Percentiles rank a stretch among this genome's conserved stretches.
These are phyloP conservation scores for Eucalyptus pumila DNA, from an alignment of 345 rosid species.

Conservation along the genomic window DNA sequence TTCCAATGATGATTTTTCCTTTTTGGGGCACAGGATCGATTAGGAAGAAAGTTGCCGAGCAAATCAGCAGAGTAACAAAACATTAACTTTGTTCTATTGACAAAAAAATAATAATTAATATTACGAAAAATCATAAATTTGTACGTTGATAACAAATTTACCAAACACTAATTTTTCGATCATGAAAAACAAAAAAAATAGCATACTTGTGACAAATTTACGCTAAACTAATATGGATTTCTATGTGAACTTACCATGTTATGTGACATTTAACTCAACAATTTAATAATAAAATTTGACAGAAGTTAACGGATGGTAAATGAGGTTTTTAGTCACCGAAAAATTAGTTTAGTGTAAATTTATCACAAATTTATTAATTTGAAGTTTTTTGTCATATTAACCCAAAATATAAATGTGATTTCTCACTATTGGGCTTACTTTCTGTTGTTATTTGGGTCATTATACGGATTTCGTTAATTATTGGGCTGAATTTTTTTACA, in stretches of 20 bases:
- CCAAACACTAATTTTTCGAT: fast-evolving
- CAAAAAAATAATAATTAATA: not conserved
- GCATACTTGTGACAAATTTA: fast-evolving
- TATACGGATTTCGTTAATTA: not conserved
- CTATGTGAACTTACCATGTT: no score
- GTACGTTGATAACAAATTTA: fast-evolving
- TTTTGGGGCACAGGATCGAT: not conserved
- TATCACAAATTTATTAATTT: no score
- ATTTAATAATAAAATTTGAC: no score
- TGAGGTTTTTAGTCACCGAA: no score
- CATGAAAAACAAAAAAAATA: no score
- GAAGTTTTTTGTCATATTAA: fast-evolving
- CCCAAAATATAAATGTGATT: not conserved
- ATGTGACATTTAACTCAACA: no score
- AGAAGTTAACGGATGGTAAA: fast-evolving
- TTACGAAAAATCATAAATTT: no score
- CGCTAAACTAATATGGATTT: fast-evolving
- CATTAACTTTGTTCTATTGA: not conserved
- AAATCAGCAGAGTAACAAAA: not conserved
- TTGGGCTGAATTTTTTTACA: not conserved
- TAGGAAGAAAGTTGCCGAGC: not conserved
- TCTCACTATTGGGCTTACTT: not conserved
- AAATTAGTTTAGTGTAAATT: no score
- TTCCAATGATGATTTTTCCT: not conserved
- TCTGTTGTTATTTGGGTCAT: not conserved